Evolutionary conservation across 208 protist species (phyloP).

Genomic region (Histomonas meleagridis): DNA sequence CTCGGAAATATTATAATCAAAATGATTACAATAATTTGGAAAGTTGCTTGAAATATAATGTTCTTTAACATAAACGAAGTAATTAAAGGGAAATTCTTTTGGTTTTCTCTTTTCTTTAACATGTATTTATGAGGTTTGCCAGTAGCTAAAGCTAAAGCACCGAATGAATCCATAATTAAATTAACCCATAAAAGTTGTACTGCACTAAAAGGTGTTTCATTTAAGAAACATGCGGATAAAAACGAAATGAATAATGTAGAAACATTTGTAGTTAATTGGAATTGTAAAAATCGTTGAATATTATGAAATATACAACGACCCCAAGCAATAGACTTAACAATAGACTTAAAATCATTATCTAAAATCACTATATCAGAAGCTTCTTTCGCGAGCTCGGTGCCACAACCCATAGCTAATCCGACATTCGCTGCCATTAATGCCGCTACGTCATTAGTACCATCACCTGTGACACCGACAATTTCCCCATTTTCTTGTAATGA

Average conservation of each 20-base stretch:
- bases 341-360: conserved; percentile 91
- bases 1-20: neutral
- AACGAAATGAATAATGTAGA: neutral
- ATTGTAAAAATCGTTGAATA: conserved; percentile 89
- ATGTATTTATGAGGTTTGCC: neutral
- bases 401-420: conserved; percentile 85
- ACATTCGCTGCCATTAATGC: conserved; percentile 61
- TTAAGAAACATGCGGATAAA: neutral
- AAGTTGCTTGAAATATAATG: neutral
- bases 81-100: neutral
- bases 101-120: neutral
- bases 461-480: conserved; percentile 58
- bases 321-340: conserved; percentile 81
- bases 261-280: conserved; percentile 70
- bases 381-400: conserved; percentile 60
- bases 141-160: conserved; percentile 35
- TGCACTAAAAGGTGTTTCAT: conserved; percentile 39
- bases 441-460: conserved; percentile 39
- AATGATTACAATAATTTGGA: neutral
- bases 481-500: conserved; percentile 8
- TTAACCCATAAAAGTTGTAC: conserved; percentile 44
- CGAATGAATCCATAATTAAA: conserved; percentile 41
- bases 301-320: conserved; percentile 87
- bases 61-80: neutral
- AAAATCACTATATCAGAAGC: conserved; percentile 76